These are phyloP conservation scores for Lablab purpureus DNA, from an alignment of 306 rosid species.

Conservation along the genomic window DNA sequence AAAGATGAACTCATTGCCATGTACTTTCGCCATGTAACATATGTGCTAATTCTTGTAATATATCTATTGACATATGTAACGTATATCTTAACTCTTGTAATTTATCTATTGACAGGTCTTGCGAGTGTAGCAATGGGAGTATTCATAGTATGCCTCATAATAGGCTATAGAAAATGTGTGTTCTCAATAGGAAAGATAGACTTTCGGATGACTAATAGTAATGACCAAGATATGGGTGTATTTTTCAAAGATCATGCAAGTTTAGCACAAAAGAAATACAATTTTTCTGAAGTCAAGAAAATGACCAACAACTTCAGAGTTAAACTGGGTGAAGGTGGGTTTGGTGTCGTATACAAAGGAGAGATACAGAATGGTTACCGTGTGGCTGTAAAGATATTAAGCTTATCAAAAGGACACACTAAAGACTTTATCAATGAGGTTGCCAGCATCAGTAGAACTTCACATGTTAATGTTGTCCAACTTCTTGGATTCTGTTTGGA, in stretches of 20 bases:
- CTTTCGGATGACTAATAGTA: too few species aligned
- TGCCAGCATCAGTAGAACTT: slow-evolving; percentile 1
- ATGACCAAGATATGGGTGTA: background rate
- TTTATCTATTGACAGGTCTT: too few species aligned
- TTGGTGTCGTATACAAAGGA: slow-evolving; percentile 43
- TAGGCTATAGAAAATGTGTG: background rate
- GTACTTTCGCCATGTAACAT: too few species aligned
- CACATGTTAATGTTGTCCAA: slow-evolving; percentile 49
- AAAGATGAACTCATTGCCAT: too few species aligned
- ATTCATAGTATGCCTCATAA: background rate
- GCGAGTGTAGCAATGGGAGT: background rate
- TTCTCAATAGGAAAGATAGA: background rate
- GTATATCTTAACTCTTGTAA: too few species aligned
- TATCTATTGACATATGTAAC: too few species aligned
- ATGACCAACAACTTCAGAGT: slow-evolving; percentile 51
- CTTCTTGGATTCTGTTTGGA: slow-evolving; percentile 58
- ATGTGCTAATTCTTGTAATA: too few species aligned
- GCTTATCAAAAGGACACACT: slow-evolving; percentile 46
- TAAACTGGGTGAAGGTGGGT: slow-evolving; percentile 28
- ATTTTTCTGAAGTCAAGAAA: slow-evolving; percentile 41
- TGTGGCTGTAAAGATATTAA: slow-evolving; percentile 54
- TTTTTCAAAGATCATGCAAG: too few species aligned
- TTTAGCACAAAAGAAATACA: too few species aligned
- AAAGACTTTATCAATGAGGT: slow-evolving; percentile 51
- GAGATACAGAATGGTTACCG: background rate